These are phyloP conservation scores for Rubus parviflorus DNA, from an alignment of 306 rosid species.

Conservation along the genomic window DNA sequence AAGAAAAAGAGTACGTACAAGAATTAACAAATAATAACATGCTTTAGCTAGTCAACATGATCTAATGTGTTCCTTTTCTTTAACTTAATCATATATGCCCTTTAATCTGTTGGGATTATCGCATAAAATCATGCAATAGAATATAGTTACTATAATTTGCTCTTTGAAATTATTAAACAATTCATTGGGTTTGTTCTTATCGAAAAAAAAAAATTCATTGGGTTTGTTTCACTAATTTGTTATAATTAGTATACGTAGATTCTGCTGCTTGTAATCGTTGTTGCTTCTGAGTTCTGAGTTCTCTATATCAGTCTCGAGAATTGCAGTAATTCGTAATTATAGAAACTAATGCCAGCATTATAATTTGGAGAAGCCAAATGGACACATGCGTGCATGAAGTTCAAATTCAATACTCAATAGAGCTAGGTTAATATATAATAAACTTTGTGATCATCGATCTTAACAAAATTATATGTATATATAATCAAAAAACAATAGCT, in stretches of 20 bases:
- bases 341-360: not conserved
- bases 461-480: not conserved
- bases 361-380: not conserved
- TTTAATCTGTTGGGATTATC: conserved; percentile 5
- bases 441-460: not conserved
- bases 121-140: not conserved
- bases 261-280: not conserved
- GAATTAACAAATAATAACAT: not conserved
- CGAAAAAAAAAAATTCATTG: no score
- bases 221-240: not conserved
- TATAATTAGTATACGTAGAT: not conserved
- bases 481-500: not conserved
- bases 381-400: not conserved
- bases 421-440: not conserved
- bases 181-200: no score
- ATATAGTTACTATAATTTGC: not conserved
- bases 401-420: not conserved
- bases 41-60: conserved; percentile 7
- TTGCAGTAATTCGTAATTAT: not conserved
- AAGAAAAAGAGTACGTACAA: not conserved
- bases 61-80: not conserved
- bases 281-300: not conserved
- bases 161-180: not conserved
- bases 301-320: not conserved
- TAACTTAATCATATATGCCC: not conserved